phyloP scores from a whole-genome alignment of 352 stramenopile species.

The Blastocystis sp. region DNA sequence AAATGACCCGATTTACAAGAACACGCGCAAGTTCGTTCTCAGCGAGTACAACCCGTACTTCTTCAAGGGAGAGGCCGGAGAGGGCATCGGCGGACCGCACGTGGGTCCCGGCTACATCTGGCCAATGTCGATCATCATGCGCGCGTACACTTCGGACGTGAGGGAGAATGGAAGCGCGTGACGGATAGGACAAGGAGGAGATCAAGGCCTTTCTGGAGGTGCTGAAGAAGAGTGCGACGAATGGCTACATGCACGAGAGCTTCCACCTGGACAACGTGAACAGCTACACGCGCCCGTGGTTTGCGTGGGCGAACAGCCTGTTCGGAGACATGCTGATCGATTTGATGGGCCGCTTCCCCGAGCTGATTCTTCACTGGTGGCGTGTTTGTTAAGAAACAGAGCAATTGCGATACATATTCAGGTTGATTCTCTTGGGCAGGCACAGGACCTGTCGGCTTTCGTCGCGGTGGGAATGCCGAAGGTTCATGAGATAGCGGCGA shows the following conservation, averaged over 20 bases:
- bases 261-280: conserved; percentile 71
- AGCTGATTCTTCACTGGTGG: conserved; percentile 63
- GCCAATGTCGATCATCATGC: conserved; percentile 76
- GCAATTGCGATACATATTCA: neutral
- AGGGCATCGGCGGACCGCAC: conserved; percentile 73
- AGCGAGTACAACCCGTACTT: conserved; percentile 72
- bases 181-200: conserved; percentile 71
- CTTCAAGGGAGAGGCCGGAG: conserved; percentile 68
- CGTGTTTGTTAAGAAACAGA: conserved; percentile 34
- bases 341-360: conserved; percentile 65
- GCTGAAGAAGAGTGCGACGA: conserved; percentile 72
- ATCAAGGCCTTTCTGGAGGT: conserved; percentile 71
- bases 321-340: conserved; percentile 73
- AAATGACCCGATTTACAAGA: conserved; percentile 71
- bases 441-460: neutral
- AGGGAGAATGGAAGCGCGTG: neutral
- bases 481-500: neutral
- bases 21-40: conserved; percentile 72
- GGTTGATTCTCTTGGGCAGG: neutral
- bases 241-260: conserved; percentile 75
- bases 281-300: conserved; percentile 73
- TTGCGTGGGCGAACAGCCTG: conserved; percentile 73
- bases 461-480: neutral
- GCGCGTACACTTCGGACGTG: conserved; percentile 73
- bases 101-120: conserved; percentile 74